A percentile compares a stretch with the other conserved stretches of the same genome.
These are phyloP conservation scores for Xerocomus brunneocitrinus DNA, from an alignment of 768 basidiomycete genomes.

Conservation along the genomic window DNA sequence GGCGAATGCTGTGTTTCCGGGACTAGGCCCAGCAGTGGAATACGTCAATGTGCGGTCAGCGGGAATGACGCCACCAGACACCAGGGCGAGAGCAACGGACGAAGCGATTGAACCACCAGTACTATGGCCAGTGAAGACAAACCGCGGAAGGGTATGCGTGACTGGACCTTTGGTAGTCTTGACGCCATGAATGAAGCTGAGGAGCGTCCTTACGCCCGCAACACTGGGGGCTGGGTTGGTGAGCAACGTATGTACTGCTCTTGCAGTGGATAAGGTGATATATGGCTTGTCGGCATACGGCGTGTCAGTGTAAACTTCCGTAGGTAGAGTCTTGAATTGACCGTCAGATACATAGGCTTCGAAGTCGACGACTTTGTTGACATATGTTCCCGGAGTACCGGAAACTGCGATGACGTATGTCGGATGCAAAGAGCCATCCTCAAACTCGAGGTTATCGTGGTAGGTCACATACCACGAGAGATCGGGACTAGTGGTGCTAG, in stretches of 20 bases:
- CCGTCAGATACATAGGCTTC: background rate
- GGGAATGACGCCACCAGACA: background rate
- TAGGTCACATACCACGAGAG: slow-evolving; percentile 9
- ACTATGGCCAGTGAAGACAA: slow-evolving; percentile 8
- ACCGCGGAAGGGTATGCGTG: background rate
- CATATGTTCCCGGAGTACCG: background rate
- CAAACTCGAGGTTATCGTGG: slow-evolving; percentile 3
- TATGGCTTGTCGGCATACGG: background rate
- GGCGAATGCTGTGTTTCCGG: slow-evolving; percentile 6
- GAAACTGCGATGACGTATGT: slow-evolving; percentile 10
- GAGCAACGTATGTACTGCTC: background rate
- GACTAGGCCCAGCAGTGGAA: background rate
- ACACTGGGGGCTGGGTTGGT: background rate
- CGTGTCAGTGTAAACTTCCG: background rate
- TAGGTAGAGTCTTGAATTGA: background rate
- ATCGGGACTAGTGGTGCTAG: background rate
- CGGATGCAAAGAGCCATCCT: slow-evolving; percentile 2
- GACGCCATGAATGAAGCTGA: slow-evolving; percentile 1
- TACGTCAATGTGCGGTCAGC: slow-evolving; percentile 4
- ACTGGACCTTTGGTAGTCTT: background rate
- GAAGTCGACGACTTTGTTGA: slow-evolving; percentile 7
- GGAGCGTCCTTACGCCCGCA: background rate
- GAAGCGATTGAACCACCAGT: slow-evolving; percentile 5
- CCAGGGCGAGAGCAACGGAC: slow-evolving; percentile 5
- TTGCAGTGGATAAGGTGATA: background rate